These are phyloP conservation scores for Lophiotrema nucula DNA, from an alignment of 495 filamentous ascomycete species.

Conservation along the genomic window DNA sequence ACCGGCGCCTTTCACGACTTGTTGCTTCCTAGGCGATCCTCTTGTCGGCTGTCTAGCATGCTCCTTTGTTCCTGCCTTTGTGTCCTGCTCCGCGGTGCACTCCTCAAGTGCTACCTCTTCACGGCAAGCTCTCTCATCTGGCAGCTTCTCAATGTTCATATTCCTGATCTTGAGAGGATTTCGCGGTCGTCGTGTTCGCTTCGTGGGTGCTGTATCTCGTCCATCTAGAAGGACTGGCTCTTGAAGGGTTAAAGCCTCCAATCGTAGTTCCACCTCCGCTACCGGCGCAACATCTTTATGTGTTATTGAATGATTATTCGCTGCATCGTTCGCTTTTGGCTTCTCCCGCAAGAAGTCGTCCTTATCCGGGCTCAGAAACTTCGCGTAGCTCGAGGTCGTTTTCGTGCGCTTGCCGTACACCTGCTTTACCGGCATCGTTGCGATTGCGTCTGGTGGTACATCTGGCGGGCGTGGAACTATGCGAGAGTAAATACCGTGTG, in stretches of 20 bases:
- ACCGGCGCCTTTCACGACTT: not conserved
- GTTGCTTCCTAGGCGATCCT: not conserved
- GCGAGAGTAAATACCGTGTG: too few relatives aligned
- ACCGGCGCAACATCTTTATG: not conserved
- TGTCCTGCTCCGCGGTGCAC: too few relatives aligned
- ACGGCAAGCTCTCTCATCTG: too few relatives aligned
- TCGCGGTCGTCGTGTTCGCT: too few relatives aligned
- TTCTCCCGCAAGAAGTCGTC: not conserved
- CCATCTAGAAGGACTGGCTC: too few relatives aligned
- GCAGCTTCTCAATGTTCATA: too few relatives aligned
- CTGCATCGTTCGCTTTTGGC: not conserved
- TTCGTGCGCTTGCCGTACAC: constrained; percentile 40
- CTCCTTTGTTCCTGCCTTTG: not conserved
- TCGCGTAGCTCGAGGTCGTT: constrained; percentile 8
- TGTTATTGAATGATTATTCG: not conserved
- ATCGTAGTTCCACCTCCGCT: not conserved
- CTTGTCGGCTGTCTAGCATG: too few relatives aligned
- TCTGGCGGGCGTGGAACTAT: not conserved
- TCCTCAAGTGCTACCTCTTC: too few relatives aligned
- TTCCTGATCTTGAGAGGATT: too few relatives aligned
- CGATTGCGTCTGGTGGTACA: not conserved
- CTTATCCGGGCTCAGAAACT: constrained; percentile 24
- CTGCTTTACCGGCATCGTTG: constrained; percentile 36
- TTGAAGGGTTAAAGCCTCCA: constrained; percentile 2
- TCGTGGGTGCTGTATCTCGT: too few relatives aligned